phyloP scores from a whole-genome alignment of 805 yeast genomes.

The Wickerhamomyces ciferrii region DNA sequence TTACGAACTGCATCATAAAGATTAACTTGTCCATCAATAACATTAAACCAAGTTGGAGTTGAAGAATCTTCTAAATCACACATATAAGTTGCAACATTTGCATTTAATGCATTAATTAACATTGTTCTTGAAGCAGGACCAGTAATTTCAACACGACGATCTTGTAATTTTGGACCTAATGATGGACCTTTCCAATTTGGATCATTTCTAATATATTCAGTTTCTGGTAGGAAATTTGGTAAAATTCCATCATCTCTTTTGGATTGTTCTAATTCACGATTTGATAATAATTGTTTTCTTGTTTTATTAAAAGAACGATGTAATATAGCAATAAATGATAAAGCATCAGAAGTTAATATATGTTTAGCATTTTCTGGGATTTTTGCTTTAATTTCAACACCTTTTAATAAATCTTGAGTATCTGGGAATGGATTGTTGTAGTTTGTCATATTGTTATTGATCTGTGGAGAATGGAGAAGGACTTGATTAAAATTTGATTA shows the following conservation, averaged over 20 bases:
- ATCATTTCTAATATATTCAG: constrained; percentile 64
- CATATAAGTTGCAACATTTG: constrained; percentile 78
- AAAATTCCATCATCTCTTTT: constrained; percentile 56
- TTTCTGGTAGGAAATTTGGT: constrained; percentile 63
- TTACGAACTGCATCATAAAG: constrained; percentile 72
- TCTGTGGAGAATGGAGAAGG: no score
- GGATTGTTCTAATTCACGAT: constrained; percentile 57
- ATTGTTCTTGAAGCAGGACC: constrained; percentile 84
- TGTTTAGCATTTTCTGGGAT: constrained; percentile 32
- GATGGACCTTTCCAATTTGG: constrained; percentile 74
- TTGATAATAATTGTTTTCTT: constrained; percentile 52
- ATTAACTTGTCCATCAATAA: constrained; percentile 78
- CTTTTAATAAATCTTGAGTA: constrained; percentile 24
- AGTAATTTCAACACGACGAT: constrained; percentile 77
- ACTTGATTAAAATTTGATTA: no score
- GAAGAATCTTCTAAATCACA: constrained; percentile 83
- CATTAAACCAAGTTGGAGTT: constrained; percentile 79
- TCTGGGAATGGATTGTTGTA: constrained; percentile 23
- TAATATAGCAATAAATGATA: constrained; percentile 64
- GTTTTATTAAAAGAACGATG: constrained; percentile 67
- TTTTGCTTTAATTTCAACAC: constrained; percentile 32
- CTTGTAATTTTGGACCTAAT: constrained; percentile 65
- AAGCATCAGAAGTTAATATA: constrained; percentile 41
- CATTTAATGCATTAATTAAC: constrained; percentile 78
- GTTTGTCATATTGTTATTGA: constrained; percentile 7